These are phyloP conservation scores for Cardamine occulta DNA, from an alignment of 345 rosid species.

Conservation along the genomic window DNA sequence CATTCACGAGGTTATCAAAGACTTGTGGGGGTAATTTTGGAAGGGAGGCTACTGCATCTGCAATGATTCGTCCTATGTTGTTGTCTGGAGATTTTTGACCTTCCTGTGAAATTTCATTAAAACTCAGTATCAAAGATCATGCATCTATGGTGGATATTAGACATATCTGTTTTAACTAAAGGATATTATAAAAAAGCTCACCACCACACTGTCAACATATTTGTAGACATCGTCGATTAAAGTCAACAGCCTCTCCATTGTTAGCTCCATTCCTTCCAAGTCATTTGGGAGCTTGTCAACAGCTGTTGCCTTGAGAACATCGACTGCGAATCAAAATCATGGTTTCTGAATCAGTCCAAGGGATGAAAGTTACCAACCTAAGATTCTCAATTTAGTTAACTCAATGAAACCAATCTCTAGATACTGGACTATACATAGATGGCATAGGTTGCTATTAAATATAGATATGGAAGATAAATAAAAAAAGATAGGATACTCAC, in stretches of 20 bases:
- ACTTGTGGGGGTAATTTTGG: constrained; percentile 76
- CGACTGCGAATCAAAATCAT: constrained; percentile 49
- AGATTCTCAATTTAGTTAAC: background rate
- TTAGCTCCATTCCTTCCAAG: constrained; percentile 97
- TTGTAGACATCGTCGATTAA: constrained; percentile 73
- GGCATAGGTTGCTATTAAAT: background rate
- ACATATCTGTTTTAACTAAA: background rate
- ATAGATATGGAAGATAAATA: background rate
- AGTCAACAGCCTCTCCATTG: constrained; percentile 73
- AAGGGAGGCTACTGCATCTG: constrained; percentile 69
- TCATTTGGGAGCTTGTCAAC: constrained; percentile 91
- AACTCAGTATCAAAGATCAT: constrained; percentile 8
- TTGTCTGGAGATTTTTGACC: constrained; percentile 72
- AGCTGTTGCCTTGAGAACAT: constrained; percentile 65
- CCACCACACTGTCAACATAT: constrained; percentile 90
- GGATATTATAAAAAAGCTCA: constrained; percentile 40
- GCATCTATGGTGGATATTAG: background rate
- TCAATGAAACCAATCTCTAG: background rate
- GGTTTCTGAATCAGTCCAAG: background rate
- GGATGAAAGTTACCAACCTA: background rate
- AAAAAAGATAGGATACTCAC: constrained; percentile 50
- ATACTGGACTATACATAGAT: background rate
- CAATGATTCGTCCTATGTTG: constrained; percentile 69
- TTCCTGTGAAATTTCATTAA: constrained; percentile 55
- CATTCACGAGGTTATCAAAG: constrained; percentile 86